Conservation (phyloP, 192 early-diverging fungal genomes). For the Lobulomyces angularis region DNA sequence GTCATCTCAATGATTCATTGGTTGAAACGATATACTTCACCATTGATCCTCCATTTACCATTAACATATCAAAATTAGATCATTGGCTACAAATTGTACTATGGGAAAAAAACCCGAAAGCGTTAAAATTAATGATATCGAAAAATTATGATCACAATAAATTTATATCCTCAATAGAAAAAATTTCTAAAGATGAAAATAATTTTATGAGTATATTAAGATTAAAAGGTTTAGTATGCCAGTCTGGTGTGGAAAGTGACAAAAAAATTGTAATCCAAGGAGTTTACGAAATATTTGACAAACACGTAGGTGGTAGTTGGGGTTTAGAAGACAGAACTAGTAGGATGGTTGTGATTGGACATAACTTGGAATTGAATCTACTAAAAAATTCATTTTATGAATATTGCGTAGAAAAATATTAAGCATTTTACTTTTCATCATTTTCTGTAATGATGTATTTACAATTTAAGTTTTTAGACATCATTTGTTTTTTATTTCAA, state of each 20-base stretch:
- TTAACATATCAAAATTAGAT: conserved; percentile 46
- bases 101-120: conserved; percentile 38
- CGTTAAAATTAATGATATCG: too few relatives aligned
- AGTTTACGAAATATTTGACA: conserved; percentile 57
- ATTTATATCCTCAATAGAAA: too few relatives aligned
- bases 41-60: conserved; percentile 15
- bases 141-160: too few relatives aligned
- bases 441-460: too few relatives aligned
- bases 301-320: conserved; percentile 32
- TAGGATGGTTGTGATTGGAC: conserved; percentile 26
- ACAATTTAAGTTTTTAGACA: too few relatives aligned
- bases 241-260: conserved; percentile 8
- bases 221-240: too few relatives aligned
- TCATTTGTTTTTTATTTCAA: too few relatives aligned
- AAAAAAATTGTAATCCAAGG: conserved; percentile 41
- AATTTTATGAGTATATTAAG: conserved; percentile 25
- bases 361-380: conserved; percentile 9
- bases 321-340: conserved; percentile 6
- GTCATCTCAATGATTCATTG: conserved; percentile 13
- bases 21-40: conserved; percentile 49
- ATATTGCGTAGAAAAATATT: too few relatives aligned
- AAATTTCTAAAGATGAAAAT: conserved; percentile 51
- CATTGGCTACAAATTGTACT: conserved; percentile 65
- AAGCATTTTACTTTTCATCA: too few relatives aligned
- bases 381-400: conserved; percentile 12